Evolutionary conservation across 2,329 filamentous ascomycete genomes (phyloP).

Genomic region (Leptoxyphium fumago): DNA sequence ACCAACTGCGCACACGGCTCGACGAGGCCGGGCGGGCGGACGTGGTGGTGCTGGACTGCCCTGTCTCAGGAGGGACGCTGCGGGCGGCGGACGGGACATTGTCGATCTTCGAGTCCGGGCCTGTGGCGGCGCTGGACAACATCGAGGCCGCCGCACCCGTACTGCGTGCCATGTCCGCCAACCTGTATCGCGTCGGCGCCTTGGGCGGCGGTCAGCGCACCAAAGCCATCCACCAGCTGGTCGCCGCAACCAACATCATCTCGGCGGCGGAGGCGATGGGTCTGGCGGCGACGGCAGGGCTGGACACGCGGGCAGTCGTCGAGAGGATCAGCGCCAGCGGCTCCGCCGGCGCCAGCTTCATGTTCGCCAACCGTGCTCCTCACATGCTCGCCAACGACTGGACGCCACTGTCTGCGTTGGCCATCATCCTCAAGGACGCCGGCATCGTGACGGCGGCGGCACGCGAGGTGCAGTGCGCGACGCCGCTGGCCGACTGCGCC

Average conservation of each 20-base stretch:
- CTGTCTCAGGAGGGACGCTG: conserved; percentile 56
- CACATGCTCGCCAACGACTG: conserved; percentile 39
- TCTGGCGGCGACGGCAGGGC: conserved; percentile 37
- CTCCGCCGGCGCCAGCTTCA: conserved; percentile 31
- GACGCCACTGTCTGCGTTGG: conserved; percentile 29
- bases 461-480: conserved; percentile 41
- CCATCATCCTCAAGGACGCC: conserved; percentile 34
- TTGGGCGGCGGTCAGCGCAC: conserved; percentile 41
- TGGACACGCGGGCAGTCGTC: conserved; percentile 35
- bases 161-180: conserved; percentile 51
- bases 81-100: conserved; percentile 57
- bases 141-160: conserved; percentile 33
- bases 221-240: conserved; percentile 44
- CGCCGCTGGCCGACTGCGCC: conserved; percentile 45
- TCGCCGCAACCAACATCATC: conserved; percentile 44
- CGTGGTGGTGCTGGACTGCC: conserved; percentile 53
- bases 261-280: conserved; percentile 42
- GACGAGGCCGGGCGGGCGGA: conserved; percentile 42
- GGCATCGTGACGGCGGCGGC: conserved; percentile 55
- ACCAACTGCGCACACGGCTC: conserved; percentile 44
- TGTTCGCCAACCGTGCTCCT: conserved; percentile 42
- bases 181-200: conserved; percentile 43
- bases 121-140: conserved; percentile 39
- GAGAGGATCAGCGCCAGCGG: conserved; percentile 30
- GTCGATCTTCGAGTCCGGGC: conserved; percentile 56